Conservation (phyloP, 805 yeast species). For the Ascoidea tarda region DNA sequence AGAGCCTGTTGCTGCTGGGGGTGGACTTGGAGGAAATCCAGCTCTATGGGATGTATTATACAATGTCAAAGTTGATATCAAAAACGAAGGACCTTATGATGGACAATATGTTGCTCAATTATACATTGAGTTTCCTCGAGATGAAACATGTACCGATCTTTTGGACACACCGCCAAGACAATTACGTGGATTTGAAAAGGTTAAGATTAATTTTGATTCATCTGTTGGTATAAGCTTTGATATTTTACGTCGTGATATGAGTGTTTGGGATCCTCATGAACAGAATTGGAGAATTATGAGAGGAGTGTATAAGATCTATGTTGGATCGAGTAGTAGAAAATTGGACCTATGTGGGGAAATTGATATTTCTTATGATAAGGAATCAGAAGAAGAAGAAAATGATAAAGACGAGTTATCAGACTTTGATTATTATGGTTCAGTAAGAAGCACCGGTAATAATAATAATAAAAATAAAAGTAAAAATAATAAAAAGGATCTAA, state of each 20-base stretch:
- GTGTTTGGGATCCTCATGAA: constrained; percentile 38
- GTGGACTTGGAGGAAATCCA: constrained; percentile 46
- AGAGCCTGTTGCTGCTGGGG: constrained; percentile 21
- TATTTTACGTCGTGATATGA: constrained; percentile 35
- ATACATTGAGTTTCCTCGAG: constrained; percentile 33
- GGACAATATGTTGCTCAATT: constrained; percentile 40
- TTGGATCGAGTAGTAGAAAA: constrained; percentile 34
- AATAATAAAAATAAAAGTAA: too few species aligned
- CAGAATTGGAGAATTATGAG: constrained; percentile 47
- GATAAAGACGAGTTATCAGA: neutral
- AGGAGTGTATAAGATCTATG: constrained; percentile 37
- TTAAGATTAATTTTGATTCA: constrained; percentile 28
- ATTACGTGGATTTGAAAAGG: constrained; percentile 45
- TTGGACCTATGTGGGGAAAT: constrained; percentile 20
- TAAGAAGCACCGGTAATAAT: too few species aligned
- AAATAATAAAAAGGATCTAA: too few species aligned
- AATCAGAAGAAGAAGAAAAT: constrained; percentile 2
- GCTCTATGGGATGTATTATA: constrained; percentile 41
- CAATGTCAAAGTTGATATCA: constrained; percentile 28
- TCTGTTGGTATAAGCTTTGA: constrained; percentile 25
- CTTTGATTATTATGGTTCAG: too few species aligned
- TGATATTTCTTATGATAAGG: constrained; percentile 2
- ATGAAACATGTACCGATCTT: constrained; percentile 17
- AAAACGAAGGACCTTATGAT: constrained; percentile 29
- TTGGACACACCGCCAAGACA: constrained; percentile 33